Evolutionary conservation across 2,329 filamentous ascomycete genomes (phyloP).

Genomic region (Talaromyces sp.): DNA sequence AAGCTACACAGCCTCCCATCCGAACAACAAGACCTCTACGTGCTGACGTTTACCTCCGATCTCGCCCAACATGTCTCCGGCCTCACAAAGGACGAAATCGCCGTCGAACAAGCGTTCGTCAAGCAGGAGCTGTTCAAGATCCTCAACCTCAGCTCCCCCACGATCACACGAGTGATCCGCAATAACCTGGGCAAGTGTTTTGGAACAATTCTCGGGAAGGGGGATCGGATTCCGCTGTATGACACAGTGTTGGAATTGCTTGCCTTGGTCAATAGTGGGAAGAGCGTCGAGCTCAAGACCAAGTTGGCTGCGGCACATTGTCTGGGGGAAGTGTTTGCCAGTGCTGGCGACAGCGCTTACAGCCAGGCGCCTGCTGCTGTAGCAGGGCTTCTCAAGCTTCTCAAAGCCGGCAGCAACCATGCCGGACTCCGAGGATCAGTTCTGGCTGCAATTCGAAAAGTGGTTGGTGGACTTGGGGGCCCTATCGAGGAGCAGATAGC

Average conservation of each 20-base stretch:
- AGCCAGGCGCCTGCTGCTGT: constrained; percentile 72
- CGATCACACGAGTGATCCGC: constrained; percentile 80
- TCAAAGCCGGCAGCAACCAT: constrained; percentile 75
- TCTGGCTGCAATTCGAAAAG: constrained; percentile 69
- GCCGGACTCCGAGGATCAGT: constrained; percentile 75
- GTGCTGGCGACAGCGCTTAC: constrained; percentile 91
- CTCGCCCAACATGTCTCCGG: constrained; percentile 70
- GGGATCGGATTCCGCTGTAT: constrained; percentile 86
- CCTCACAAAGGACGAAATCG: constrained; percentile 73
- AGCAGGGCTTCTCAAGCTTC: constrained; percentile 66
- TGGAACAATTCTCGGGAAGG: constrained; percentile 73
- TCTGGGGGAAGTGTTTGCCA: constrained; percentile 80
- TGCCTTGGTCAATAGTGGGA: constrained; percentile 65
- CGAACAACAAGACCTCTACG: constrained; percentile 92
- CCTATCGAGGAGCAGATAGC: constrained; percentile 79
- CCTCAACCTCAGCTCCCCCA: constrained; percentile 72
- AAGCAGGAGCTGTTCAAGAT: constrained; percentile 95
- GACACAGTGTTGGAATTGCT: constrained; percentile 91
- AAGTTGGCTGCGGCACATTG: constrained; percentile 87
- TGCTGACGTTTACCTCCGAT: constrained; percentile 81
- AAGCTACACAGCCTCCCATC: constrained; percentile 85
- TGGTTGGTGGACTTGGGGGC: constrained; percentile 66
- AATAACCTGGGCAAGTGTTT: constrained; percentile 85
- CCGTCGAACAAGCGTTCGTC: constrained; percentile 81
- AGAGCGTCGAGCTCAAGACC: constrained; percentile 66